Evolutionary conservation across 108 stramenopile species (phyloP), one percentile per base, ranked within the genome.

Genomic region (Pseudonitzschia delicatissima): DNA sequence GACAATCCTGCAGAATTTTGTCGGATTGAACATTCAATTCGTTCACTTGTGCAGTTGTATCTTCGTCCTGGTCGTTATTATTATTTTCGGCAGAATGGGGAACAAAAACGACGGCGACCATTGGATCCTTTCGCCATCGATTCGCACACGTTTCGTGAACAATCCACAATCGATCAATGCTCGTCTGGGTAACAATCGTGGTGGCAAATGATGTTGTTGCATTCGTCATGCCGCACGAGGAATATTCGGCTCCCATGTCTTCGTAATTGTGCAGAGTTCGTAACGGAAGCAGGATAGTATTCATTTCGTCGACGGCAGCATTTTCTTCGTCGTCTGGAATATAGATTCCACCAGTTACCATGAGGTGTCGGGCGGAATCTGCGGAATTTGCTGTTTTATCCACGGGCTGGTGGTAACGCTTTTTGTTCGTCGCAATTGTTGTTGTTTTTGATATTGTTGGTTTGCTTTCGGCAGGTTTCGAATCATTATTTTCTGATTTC

Each of bases 121-220:
- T 92, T n/a, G 87, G 87, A 67, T 79, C 84, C 13, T 12, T 53
- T 15, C 71, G 70, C 91, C 91, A 92, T 58, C 87, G 61, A n/a
- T n/a, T n/a, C 4, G 49, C 27, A 58, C 87, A 88, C 2, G 91
- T 87, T 64, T 87, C 84, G 15, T 78, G 50, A 25, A 92, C 48
- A 20, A 92, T 76, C 91, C 87, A 87, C 49, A 88, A 50, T 35
- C 91, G 84, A 53, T 83, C 81, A 60, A 87, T 55, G 52, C 69
- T 88, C 49, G 83, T 78, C 64, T 92, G 91, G 12, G 85, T 73
- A 23, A 92, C 83, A 11, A 92, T 64, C 21, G 58, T 60, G 20
- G 58, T 60, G 0, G 35, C 29, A 25, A 86, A 84, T 51, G 67
- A 72, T 26, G 15, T 4, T 0, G 66, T 28, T 6, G 64, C 58